Evolutionary conservation across 805 yeast species (phyloP), one percentile per base, ranked within the genome.

Genomic region (Candida hungchunana): DNA sequence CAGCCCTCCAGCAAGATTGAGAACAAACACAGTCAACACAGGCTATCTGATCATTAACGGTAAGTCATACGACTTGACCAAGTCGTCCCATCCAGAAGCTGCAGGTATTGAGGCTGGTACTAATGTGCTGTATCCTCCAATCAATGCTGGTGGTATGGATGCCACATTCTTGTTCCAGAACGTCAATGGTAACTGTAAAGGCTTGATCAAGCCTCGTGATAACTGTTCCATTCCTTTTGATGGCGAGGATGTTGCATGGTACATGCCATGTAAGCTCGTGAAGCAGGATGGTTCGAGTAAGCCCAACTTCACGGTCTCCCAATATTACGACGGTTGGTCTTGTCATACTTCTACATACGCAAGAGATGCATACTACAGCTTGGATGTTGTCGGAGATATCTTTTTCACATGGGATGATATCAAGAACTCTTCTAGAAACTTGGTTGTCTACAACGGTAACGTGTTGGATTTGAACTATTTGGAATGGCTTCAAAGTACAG

Each of bases 401-500:
- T 88, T 73, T 58, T 93, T 80, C 62, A 79, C 88, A 6, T 93
- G 98, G 98, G 86, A 85, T 37, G 94, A 84, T 48, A 69, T 90
- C 43, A 67, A 64, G 42, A 78, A 80, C 53, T 62, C 79, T 18
- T 59, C 80, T 5, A 72, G 96, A 59, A 82, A 82, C 46, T 69
- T 93, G 53, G 80, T 88, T 20, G 97, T 89, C 4, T 90, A 82
- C 62, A 82, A 88, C 32, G 97, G 98, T 7, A 73, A 76, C 47
- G 96, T 93, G 9, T 68, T 93, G 27, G 97, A 93, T 59, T 67
- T 93, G 55, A 76, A 75, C 50, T 65, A 87, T 37, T 57, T 93
- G 26, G 66, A 79, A 48, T 87, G 95, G 90, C 68, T 93, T 35
- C 77, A 75, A 46, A 60, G 65, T 4, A 76, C 75, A 42, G 86